Percentiles rank a stretch among this genome's conserved stretches.
Evolutionary conservation across 139 green algal species (phyloP).

Genomic region (Micractinium sp.): DNA sequence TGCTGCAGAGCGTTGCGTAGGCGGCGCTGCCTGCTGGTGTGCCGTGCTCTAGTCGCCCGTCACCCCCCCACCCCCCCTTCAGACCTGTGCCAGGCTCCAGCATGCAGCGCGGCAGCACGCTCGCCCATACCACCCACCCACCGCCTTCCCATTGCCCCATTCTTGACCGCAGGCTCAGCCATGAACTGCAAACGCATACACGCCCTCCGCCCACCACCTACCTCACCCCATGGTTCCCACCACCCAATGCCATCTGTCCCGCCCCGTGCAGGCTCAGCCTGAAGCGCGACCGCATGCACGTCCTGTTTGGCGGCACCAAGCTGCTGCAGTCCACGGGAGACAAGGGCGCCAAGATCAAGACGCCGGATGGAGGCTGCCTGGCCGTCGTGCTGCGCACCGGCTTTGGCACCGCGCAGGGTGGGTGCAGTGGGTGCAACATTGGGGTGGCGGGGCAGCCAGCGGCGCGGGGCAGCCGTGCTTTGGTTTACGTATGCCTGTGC

Average conservation of each 20-base stretch:
- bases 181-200: not conserved
- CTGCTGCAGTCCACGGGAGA: conserved; percentile 85
- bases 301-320: conserved; percentile 96
- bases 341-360: conserved; percentile 68
- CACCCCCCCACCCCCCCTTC: too few relatives aligned
- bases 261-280: conserved; percentile 49
- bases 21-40: too few relatives aligned
- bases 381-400: conserved; percentile 94
- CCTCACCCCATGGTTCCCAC: not conserved
- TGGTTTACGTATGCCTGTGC: too few relatives aligned
- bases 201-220: not conserved
- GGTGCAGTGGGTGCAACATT: not conserved
- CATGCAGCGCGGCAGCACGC: too few relatives aligned
- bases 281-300: conserved; percentile 84
- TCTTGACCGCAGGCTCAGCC: too few relatives aligned
- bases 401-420: conserved; percentile 94
- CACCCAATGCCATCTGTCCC: not conserved
- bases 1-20: too few relatives aligned
- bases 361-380: conserved; percentile 92
- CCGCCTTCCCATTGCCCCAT: too few relatives aligned
- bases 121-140: too few relatives aligned
- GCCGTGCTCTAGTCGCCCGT: too few relatives aligned
- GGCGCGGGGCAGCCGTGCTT: too few relatives aligned
- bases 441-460: not conserved
- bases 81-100: too few relatives aligned